Percentiles rank a stretch among this genome's conserved stretches.
phyloP scores from a whole-genome alignment of 805 yeast species.

The Spathaspora sp. region DNA sequence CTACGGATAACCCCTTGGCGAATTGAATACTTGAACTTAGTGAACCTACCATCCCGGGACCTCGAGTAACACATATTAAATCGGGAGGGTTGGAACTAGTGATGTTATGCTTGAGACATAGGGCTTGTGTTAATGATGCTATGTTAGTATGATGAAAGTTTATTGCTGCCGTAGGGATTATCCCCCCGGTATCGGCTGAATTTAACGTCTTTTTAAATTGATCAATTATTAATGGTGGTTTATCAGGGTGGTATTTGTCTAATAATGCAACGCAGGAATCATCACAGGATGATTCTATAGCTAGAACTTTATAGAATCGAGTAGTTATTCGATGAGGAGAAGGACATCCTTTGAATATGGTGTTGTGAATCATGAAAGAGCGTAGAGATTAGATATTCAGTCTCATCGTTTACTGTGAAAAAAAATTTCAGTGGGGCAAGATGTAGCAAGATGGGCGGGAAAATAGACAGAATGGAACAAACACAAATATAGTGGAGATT shows the following conservation, averaged over 20 bases:
- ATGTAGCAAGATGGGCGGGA: too few relatives aligned
- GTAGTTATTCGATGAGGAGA: conserved; percentile 13
- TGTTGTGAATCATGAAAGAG: neutral
- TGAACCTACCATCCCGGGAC: conserved; percentile 96
- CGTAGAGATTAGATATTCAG: neutral
- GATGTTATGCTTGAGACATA: conserved; percentile 38
- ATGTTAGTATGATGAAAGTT: conserved; percentile 67
- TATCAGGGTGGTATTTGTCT: conserved; percentile 37
- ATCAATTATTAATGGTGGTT: conserved; percentile 48
- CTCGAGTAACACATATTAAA: conserved; percentile 84
- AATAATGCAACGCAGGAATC: conserved; percentile 87
- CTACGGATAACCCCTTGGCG: conserved; percentile 81
- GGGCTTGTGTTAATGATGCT: conserved; percentile 45
- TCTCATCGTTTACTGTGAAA: neutral
- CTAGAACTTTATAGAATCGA: conserved; percentile 58
- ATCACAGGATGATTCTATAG: conserved; percentile 93
- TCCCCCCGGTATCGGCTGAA: conserved; percentile 72
- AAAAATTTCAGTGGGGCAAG: neutral
- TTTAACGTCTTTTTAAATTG: conserved; percentile 66
- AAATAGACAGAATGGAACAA: neutral
- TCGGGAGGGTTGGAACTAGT: conserved; percentile 47
- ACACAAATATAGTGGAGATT: too few relatives aligned
- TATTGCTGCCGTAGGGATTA: conserved; percentile 82
- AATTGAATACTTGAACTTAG: conserved; percentile 76
- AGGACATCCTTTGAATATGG: neutral